A percentile compares a stretch with the other conserved stretches of the same genome.
These are phyloP conservation scores for Penicillium odoratum DNA, from an alignment of 495 filamentous ascomycete genomes.

Conservation along the genomic window DNA sequence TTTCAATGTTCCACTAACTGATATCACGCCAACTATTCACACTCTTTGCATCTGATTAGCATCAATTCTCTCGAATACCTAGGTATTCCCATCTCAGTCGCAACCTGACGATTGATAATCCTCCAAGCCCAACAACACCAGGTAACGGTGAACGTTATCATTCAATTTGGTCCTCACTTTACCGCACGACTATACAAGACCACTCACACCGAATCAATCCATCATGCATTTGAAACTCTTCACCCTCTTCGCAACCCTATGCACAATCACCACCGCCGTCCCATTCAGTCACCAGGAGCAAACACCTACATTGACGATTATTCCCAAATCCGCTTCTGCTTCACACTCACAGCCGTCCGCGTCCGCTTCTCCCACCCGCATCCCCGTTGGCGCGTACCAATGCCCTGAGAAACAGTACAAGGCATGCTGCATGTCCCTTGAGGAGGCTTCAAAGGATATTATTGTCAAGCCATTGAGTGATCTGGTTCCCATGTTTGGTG, in stretches of 20 bases:
- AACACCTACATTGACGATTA: slow-evolving; percentile 7
- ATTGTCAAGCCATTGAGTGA: slow-evolving; percentile 23
- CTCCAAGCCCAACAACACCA: not conserved
- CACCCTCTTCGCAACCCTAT: slow-evolving; percentile 11
- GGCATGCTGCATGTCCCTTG: slow-evolving; percentile 34
- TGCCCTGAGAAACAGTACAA: slow-evolving; percentile 26
- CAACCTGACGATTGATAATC: not conserved
- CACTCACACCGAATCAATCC: no score
- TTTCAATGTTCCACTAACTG: slow-evolving; percentile 10
- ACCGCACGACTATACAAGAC: no score
- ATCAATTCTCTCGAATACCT: not conserved
- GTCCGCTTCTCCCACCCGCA: slow-evolving; percentile 4
- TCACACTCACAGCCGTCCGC: not conserved
- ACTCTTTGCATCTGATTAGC: slow-evolving; percentile 8
- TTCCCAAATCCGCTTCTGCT: no score
- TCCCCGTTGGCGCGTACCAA: slow-evolving; percentile 20
- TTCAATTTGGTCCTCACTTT: no score
- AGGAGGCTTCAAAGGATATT: slow-evolving; percentile 19
- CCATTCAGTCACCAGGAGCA: slow-evolving; percentile 7
- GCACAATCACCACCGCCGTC: slow-evolving; percentile 14
- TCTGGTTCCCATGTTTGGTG: slow-evolving; percentile 27
- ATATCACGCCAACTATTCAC: slow-evolving; percentile 3
- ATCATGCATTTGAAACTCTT: slow-evolving; percentile 19
- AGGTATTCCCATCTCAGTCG: no score
- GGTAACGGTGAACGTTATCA: not conserved